Percentiles rank a stretch among this genome's conserved stretches.
These are phyloP conservation scores for Schizochytrium sp. DNA, from an alignment of 108 stramenopile species.

Conservation along the genomic window DNA sequence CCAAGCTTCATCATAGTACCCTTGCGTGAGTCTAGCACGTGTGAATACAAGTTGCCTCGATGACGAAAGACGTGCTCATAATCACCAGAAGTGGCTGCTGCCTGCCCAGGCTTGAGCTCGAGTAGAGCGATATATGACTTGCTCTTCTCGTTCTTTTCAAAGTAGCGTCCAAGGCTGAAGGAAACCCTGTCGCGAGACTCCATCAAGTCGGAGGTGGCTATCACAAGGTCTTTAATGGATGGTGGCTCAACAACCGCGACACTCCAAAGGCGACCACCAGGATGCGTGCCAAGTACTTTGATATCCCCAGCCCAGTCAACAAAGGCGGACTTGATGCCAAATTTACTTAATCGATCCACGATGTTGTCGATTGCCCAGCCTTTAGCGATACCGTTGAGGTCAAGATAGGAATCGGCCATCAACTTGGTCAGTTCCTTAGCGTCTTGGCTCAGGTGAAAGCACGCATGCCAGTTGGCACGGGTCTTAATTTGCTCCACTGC, in stretches of 20 bases:
- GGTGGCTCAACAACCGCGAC: constrained; percentile 75
- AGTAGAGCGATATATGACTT: constrained; percentile 68
- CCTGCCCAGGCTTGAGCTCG: constrained; percentile 71
- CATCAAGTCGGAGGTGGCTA: constrained; percentile 52
- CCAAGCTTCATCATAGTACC: constrained; percentile 68
- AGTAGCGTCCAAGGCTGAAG: constrained; percentile 55
- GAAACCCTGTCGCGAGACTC: constrained; percentile 66
- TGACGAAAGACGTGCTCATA: constrained; percentile 72
- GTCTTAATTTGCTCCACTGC: constrained; percentile 65
- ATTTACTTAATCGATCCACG: constrained; percentile 65
- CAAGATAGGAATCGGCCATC: constrained; percentile 68
- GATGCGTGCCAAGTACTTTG: constrained; percentile 72
- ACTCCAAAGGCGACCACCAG: constrained; percentile 69
- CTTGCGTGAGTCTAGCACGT: constrained; percentile 69
- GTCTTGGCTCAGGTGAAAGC: constrained; percentile 67
- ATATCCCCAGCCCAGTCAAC: constrained; percentile 78
- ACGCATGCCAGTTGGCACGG: constrained; percentile 67
- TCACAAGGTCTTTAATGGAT: constrained; percentile 60
- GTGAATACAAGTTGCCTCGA: constrained; percentile 71
- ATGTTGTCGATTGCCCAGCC: constrained; percentile 75
- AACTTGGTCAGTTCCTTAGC: constrained; percentile 66
- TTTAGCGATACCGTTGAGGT: constrained; percentile 75
- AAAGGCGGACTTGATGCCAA: constrained; percentile 17
- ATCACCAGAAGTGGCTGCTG: constrained; percentile 75
- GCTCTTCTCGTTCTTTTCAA: constrained; percentile 62